Evolutionary conservation across 768 basidiomycete genomes (phyloP), one percentile per base, ranked within the genome.

Genomic region (Hemileccinum impolitum): DNA sequence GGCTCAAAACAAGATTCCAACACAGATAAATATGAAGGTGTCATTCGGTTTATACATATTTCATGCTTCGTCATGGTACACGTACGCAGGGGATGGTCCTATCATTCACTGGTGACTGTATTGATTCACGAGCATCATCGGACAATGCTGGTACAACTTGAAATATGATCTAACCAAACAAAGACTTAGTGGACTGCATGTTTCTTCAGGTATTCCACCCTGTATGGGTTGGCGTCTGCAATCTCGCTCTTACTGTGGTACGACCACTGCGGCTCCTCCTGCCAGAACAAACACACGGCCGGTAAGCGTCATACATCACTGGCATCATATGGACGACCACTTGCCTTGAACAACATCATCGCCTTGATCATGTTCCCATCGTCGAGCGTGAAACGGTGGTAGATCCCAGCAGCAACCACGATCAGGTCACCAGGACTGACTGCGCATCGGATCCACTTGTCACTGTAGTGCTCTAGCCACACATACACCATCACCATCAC

Each of bases 361-460:
- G 86, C 85, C 55, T 82, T 80, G 68, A 92, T 82, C 36, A 73
- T 73, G 66, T 94, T 79, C 38, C 61, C 66, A 51, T 80, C 75
- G 62, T 94, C 90, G 19, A 94, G 79, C 0, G 88, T 93, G 72
- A 95, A 96, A 35, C 92, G 85, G 69, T 95, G 93, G 66, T 92
- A 94, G 59, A 93, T 90, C 0, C 90, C 92, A n/a, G 89, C 79
- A 1, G 93, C 93, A 25, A 95, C 65, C 45, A 94, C 84, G 45
- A 94, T 72, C 40, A 95, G 76, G 63, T 94, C 92, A 4, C 90
- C 89, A 4, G 84, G 79, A 8, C 72, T 72, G 10, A 93, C 74
- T 10, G 80, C 79, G 38, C 93, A 72, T 49, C 92, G 79, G 55
- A 94, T 85, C 92, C 93, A 94, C 3, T 70, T 68, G 53, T 89